phyloP scores from a whole-genome alignment of 2,329 filamentous ascomycete genomes.

The Talaromyces amestolkiae region DNA sequence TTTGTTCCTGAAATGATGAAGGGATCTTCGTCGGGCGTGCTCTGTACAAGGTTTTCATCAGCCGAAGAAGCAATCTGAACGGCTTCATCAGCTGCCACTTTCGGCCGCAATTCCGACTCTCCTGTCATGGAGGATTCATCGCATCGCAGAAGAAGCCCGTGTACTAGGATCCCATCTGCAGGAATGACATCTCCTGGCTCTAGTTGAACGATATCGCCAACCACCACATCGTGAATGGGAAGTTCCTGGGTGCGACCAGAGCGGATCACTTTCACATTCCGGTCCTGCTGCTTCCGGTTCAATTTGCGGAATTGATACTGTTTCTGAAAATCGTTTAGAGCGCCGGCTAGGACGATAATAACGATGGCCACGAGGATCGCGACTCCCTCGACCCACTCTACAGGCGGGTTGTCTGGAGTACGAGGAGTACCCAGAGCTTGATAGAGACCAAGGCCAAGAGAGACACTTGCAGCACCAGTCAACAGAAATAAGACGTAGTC shows the following conservation, averaged over 20 bases:
- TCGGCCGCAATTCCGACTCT: constrained; percentile 57
- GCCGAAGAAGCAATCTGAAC: too few species aligned
- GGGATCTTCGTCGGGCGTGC: constrained; percentile 53
- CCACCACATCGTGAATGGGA: constrained; percentile 64
- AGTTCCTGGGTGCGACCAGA: constrained; percentile 64
- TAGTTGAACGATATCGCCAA: constrained; percentile 67
- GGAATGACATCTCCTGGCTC: constrained; percentile 69
- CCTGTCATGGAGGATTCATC: constrained; percentile 73
- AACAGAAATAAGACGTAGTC: too few species aligned
- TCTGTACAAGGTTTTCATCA: constrained; percentile 56
- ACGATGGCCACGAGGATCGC: too few species aligned
- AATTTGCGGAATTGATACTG: too few species aligned
- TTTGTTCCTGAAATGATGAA: constrained; percentile 80
- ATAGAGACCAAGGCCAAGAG: too few species aligned
- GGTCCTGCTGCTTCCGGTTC: too few species aligned
- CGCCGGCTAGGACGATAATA: too few species aligned
- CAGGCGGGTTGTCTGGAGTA: too few species aligned
- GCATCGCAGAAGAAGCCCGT: constrained; percentile 65
- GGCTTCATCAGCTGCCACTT: neutral
- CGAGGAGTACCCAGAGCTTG: too few species aligned
- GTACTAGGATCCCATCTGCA: constrained; percentile 68
- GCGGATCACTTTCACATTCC: constrained; percentile 60
- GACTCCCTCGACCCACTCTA: too few species aligned
- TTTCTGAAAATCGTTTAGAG: too few species aligned
- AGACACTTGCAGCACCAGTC: too few species aligned